These are phyloP conservation scores for Sporothrix inflata DNA, from an alignment of 2,329 filamentous ascomycete species.

Conservation along the genomic window DNA sequence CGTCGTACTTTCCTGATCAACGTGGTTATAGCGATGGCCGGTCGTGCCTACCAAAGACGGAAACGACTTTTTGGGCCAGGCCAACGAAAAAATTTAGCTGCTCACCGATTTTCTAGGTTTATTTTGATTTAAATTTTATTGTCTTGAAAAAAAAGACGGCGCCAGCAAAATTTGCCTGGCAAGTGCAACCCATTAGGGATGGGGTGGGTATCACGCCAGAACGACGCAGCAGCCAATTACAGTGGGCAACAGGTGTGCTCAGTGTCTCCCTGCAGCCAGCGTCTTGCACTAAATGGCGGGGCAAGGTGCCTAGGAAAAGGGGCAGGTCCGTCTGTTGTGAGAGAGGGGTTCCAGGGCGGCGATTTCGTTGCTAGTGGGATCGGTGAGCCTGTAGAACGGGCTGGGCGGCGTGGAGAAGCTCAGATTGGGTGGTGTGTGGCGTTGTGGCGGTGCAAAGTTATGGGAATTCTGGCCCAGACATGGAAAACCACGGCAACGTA, in stretches of 20 bases:
- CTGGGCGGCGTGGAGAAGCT: conserved; percentile 16
- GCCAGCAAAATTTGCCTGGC: conserved; percentile 20
- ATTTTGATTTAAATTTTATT: neutral
- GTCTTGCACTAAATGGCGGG: conserved; percentile 23
- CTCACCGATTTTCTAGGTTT: neutral
- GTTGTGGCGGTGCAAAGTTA: conserved; percentile 21
- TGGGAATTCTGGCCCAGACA: neutral
- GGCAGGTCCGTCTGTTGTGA: neutral
- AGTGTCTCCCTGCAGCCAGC: neutral
- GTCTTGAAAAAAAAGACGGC: neutral
- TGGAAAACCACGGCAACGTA: conserved; percentile 11
- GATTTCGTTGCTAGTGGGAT: conserved; percentile 14
- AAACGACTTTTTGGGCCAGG: neutral
- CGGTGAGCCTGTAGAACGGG: neutral
- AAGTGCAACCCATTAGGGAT: neutral
- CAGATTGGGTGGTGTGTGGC: conserved; percentile 9
- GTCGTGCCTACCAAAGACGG: neutral
- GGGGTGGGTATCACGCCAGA: neutral
- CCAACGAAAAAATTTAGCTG: conserved; percentile 16
- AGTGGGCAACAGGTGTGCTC: neutral
- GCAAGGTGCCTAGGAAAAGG: neutral
- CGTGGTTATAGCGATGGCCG: neutral
- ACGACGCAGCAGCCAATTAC: conserved; percentile 1
- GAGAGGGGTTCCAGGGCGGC: conserved; percentile 17
- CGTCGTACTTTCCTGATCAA: neutral